Evolutionary conservation across 2,329 filamentous ascomycete genomes (phyloP).

Genomic region (Amauroascus verrucosus): DNA sequence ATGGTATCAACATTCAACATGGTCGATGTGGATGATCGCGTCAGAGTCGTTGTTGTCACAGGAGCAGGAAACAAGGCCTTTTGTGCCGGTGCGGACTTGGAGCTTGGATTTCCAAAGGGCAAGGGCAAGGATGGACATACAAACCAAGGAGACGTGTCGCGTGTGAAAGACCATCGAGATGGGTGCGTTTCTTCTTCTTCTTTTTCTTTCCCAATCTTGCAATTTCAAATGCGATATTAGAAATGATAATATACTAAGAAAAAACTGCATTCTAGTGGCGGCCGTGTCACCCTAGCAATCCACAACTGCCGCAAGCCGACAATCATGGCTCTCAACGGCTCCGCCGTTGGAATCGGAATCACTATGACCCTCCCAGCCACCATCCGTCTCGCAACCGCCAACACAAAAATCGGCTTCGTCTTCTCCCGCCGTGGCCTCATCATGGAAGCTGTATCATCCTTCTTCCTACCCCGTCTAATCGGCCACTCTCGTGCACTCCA

Average conservation of each 20-base stretch:
- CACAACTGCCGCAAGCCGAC: constrained; percentile 48
- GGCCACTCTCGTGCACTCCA: constrained; percentile 55
- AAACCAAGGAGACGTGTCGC: constrained; percentile 31
- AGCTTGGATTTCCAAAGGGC: constrained; percentile 37
- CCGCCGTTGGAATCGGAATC: constrained; percentile 49
- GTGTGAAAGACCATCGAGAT: constrained; percentile 43
- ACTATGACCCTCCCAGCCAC: constrained; percentile 50
- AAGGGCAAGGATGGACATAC: constrained; percentile 3
- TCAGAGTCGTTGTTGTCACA: constrained; percentile 47
- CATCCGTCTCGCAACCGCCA: constrained; percentile 46
- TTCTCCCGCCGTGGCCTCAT: constrained; percentile 60
- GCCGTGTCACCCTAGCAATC: constrained; percentile 43
- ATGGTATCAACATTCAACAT: constrained; percentile 35
- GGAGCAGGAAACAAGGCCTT: constrained; percentile 41
- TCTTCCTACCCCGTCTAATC: constrained; percentile 60
- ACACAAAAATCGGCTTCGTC: constrained; percentile 62
- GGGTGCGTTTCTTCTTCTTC: constrained; percentile 32
- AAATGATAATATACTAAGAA: no score
- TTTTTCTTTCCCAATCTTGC: background rate
- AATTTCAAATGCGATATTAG: no score
- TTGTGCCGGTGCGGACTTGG: constrained; percentile 50
- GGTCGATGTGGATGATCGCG: constrained; percentile 46
- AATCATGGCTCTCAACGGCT: constrained; percentile 47
- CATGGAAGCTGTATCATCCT: constrained; percentile 62
- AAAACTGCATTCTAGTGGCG: constrained; percentile 30